phyloP scores from a whole-genome alignment of 75 land plant species.

The Adiantum capillusveneris region DNA sequence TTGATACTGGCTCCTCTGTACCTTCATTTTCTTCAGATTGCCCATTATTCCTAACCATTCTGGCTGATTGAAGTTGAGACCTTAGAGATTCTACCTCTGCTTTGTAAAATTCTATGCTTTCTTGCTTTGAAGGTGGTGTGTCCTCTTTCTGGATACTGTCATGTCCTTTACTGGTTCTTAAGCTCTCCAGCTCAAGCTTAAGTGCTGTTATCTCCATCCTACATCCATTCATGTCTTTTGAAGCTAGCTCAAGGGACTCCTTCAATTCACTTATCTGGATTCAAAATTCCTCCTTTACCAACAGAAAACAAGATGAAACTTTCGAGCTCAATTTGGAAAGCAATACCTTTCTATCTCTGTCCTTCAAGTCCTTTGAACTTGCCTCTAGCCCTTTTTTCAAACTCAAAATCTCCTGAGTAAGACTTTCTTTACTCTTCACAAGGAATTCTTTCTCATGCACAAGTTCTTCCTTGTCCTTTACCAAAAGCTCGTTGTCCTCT shows the following conservation, averaged over 20 bases:
- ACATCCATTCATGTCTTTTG: conserved; percentile 60
- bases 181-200: conserved; percentile 72
- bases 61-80: conserved; percentile 29
- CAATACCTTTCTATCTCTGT: conserved; percentile 65
- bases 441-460: conserved; percentile 40
- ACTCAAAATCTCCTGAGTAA: conserved; percentile 44
- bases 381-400: conserved; percentile 48
- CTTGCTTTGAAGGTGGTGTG: conserved; percentile 8
- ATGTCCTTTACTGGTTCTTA: conserved; percentile 29
- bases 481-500: conserved; percentile 48
- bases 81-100: conserved; percentile 44
- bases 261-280: conserved; percentile 62
- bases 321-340: neutral
- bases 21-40: neutral
- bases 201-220: conserved; percentile 82
- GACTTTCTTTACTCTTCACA: conserved; percentile 40
- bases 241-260: conserved; percentile 47
- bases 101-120: conserved; percentile 10
- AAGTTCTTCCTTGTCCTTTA: conserved; percentile 42
- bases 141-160: conserved; percentile 17
- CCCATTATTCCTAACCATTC: neutral
- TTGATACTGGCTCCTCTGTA: neutral
- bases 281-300: neutral
- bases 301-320: neutral
- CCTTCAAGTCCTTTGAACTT: conserved; percentile 52